Percentiles rank a stretch among this genome's conserved stretches.
These are phyloP conservation scores for Chaetomium sp. DNA, from an alignment of 2,329 filamentous ascomycete species.

Conservation along the genomic window DNA sequence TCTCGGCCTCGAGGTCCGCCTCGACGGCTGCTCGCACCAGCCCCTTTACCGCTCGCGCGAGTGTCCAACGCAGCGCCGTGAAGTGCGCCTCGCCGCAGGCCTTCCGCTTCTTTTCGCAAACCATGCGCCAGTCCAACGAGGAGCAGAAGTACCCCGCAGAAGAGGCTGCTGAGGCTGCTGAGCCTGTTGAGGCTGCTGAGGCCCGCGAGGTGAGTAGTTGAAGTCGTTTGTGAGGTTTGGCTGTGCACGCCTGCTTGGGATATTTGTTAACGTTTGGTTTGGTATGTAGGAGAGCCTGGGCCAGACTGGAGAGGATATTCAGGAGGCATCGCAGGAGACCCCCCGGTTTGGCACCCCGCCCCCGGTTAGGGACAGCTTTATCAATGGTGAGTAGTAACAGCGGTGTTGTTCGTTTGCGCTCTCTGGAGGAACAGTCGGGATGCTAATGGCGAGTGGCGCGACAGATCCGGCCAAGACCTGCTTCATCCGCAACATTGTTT, in stretches of 20 bases:
- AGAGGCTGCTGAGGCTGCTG: not conserved
- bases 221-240: not conserved
- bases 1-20: constrained; percentile 26
- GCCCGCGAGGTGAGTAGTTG: not conserved
- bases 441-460: not conserved
- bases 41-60: constrained; percentile 19
- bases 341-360: not conserved
- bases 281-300: constrained; percentile 4
- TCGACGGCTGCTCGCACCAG: constrained; percentile 20
- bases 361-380: too few relatives aligned
- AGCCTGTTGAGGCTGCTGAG: constrained; percentile 8
- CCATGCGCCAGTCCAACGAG: constrained; percentile 19
- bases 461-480: constrained; percentile 8
- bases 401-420: not conserved
- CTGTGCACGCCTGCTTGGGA: too few relatives aligned
- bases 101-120: constrained; percentile 30
- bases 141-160: constrained; percentile 4
- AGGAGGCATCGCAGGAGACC: constrained; percentile 16
- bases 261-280: not conserved
- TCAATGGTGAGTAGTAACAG: not conserved
- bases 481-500: constrained; percentile 33
- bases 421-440: too few relatives aligned
- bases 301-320: constrained; percentile 11
- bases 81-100: constrained; percentile 13
- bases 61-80: constrained; percentile 5